phyloP scores from a whole-genome alignment of 208 protist species.

The Acanthamoeba healyi region DNA sequence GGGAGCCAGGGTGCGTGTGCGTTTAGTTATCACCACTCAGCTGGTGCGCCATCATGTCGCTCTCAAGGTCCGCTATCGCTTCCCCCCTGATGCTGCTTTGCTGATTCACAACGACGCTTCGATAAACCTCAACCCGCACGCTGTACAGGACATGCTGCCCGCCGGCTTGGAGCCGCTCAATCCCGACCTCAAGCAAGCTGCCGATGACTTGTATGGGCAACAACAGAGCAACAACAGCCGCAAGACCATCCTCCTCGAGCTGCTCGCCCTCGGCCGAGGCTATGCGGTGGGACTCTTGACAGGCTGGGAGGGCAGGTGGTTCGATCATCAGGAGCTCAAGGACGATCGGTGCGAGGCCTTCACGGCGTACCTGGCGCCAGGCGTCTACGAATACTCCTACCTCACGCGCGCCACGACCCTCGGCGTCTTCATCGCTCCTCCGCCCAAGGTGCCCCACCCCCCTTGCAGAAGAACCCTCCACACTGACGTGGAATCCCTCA shows the following conservation, averaged over 20 bases:
- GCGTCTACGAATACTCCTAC: slow-evolving; percentile 57
- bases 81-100: too few species aligned
- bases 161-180: slow-evolving; percentile 65
- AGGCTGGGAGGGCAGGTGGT: slow-evolving; percentile 63
- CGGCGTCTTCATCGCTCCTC: slow-evolving; percentile 45
- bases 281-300: slow-evolving; percentile 55
- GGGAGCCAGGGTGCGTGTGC: slow-evolving; percentile 30
- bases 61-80: slow-evolving; percentile 14
- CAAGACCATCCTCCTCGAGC: slow-evolving; percentile 12
- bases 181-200: slow-evolving; percentile 38
- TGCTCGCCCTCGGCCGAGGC: slow-evolving; percentile 38
- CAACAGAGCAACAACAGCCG: slow-evolving; percentile 18
- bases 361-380: slow-evolving; percentile 14
- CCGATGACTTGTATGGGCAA: background rate
- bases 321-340: slow-evolving; percentile 60
- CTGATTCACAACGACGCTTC: too few species aligned
- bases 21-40: background rate
- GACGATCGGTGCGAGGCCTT: slow-evolving; percentile 45
- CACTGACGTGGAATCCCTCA: too few species aligned
- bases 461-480: background rate
- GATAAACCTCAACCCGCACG: background rate
- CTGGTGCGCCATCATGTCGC: slow-evolving; percentile 38
- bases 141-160: slow-evolving; percentile 24
- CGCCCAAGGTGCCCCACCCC: background rate
- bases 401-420: slow-evolving; percentile 22